Base-by-base conservation (phyloP, 306 rosid genomes). In the Gastrolobium bilobum region DNA sequence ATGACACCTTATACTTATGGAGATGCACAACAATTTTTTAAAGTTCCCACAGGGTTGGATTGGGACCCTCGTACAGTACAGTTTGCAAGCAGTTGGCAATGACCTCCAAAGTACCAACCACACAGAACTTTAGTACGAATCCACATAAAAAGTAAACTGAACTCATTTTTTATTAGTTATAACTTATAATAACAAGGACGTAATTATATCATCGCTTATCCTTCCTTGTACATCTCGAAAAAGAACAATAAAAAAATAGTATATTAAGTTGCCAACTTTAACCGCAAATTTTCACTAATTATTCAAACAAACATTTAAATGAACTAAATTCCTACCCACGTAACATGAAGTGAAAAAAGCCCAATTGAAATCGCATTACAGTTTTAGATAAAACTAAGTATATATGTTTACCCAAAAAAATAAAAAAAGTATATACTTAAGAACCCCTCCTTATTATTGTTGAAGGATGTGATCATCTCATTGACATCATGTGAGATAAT, bases 61-160 rank as follows among this genome's bases (percentile, higher is more conserved):
- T 58, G 78, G 83, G 68, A 10, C 57, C 73, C 51, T 39, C 1
- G 37, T 42, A 50, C 13, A 56, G 50, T 10, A 39, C 52, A 37
- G 30, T 10, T 37, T 31, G 33, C 48, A n/a, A 4, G 0, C 15
- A 20, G 44, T 61, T 30, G 44, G 5, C 75, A 13, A 46, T 48
- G 50, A 2, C 47, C 48, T 77, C 66, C 51, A 53, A 42, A 66
- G 74, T 29, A 10, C 26, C 31, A 46, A 26, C 52, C 54, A 26
- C 37, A 10, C 10, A n/a, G 47, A 6, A 57, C 56, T 7, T 15
- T 4, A 14, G 47, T 11, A 58, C 52, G 40, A 68, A 57, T 69
- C 61, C 73, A 47, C 11, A 42, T 47, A 29, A 53, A 53, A 33
- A 14, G 50, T 14, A 53, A 68, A 47, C 54, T 44, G 26, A 65